Conservation (phyloP, 345 rosid genomes). For the Adansonia digitata region DNA sequence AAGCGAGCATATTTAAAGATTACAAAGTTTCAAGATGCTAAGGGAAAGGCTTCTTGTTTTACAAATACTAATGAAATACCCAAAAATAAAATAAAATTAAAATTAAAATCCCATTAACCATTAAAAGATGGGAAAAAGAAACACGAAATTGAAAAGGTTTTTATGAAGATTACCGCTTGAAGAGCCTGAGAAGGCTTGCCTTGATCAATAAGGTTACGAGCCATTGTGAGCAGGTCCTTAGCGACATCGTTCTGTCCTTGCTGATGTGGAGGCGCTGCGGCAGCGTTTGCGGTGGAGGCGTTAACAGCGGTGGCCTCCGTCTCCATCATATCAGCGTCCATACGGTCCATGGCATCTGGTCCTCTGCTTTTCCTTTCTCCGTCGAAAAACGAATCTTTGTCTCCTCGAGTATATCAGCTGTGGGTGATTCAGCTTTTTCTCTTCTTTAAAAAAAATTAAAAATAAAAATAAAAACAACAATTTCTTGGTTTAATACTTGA, state of each 20-base stretch:
- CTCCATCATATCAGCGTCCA: slow-evolving; percentile 44
- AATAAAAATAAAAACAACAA: background rate
- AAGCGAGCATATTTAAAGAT: background rate
- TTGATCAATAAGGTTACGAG: slow-evolving; percentile 65
- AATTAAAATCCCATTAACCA: background rate
- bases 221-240: slow-evolving; percentile 50
- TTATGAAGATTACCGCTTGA: slow-evolving; percentile 52
- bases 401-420: background rate
- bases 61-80: background rate
- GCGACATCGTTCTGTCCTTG: slow-evolving; percentile 23
- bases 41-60: background rate
- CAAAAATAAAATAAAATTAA: background rate
- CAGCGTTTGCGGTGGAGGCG: slow-evolving; percentile 1
- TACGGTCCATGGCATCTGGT: slow-evolving; percentile 40
- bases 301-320: slow-evolving; percentile 22
- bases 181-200: slow-evolving; percentile 90
- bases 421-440: background rate
- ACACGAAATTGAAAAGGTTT: background rate
- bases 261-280: slow-evolving; percentile 4
- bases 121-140: background rate
- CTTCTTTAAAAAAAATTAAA: background rate
- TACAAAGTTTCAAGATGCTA: background rate
- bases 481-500: background rate
- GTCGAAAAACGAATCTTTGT: background rate
- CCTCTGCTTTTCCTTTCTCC: background rate